Base-by-base conservation (phyloP, 768 basidiomycete genomes). In the Pulveroboletus sp. region DNA sequence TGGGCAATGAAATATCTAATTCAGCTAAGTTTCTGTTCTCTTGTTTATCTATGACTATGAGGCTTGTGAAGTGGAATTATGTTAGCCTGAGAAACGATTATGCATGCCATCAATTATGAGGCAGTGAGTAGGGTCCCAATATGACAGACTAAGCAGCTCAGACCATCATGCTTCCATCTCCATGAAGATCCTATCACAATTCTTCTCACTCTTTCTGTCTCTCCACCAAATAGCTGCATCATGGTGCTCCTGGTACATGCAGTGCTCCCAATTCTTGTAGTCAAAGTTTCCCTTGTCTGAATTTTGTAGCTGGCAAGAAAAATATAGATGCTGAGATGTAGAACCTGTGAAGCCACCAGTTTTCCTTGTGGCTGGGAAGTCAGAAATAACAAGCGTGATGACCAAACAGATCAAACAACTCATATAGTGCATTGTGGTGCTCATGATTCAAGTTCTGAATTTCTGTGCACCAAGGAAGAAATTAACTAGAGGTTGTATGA, bases 1-100 rank as follows among this genome's bases (percentile, higher is more conserved):
- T 35, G 8, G 5, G 16, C 10, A 6, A 6, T 17, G 14, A 17
- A 2, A 13, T 6, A n/a, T 5, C 2, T n/a, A n/a, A 30, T 22
- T 30, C 1, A 37, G 22, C 29, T 1, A 1, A 31, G 14, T 7
- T 26, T 19, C 26, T 40, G 13, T 35, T 35, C 5, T 6, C 34
- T 5, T 6, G 34, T 35, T 35, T 35, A 13, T 35, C 12, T 6
- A 35, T 35, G 12, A 35, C 12, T 6, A 35, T 35, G n/a, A 35
- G 34, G 4, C 17, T n/a, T 13, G 43, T 40, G 8, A 57, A 57
- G 29, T 57, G 53, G 23, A 40, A 45, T 22, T 50, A 45, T 2
- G 17, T 13, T 13, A 35, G 12, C 6, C 34, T n/a, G 2, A 35
- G 34, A 29, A 29, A 12, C 6, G 27, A 29, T 29, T 29, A 12